These are phyloP conservation scores for Erythrobasidium yunnanense DNA, from an alignment of 768 basidiomycete genomes.

Conservation along the genomic window DNA sequence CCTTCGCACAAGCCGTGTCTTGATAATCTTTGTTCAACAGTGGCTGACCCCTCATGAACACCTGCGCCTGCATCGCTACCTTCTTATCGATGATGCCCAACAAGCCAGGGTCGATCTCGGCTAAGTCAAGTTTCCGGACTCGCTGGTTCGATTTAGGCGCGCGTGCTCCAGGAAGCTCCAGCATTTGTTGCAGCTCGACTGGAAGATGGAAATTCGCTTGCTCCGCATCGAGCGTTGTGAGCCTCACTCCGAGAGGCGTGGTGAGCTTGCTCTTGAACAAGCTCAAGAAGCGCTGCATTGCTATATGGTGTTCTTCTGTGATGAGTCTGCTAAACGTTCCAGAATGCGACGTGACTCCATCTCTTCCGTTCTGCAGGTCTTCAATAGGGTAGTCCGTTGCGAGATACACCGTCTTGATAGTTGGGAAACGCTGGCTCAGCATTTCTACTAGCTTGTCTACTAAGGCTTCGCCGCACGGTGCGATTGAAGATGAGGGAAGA, in stretches of 20 bases:
- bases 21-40: slow-evolving; percentile 46
- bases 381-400: slow-evolving; percentile 51
- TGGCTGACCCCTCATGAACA: slow-evolving; percentile 50
- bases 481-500: slow-evolving; percentile 44
- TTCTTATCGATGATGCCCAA: slow-evolving; percentile 53
- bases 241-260: slow-evolving; percentile 43
- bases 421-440: slow-evolving; percentile 24
- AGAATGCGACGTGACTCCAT: slow-evolving; percentile 39
- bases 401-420: slow-evolving; percentile 49
- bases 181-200: not conserved
- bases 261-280: slow-evolving; percentile 46
- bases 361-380: slow-evolving; percentile 29
- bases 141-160: slow-evolving; percentile 30
- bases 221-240: slow-evolving; percentile 47
- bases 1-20: slow-evolving; percentile 33
- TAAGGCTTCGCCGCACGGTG: slow-evolving; percentile 49
- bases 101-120: slow-evolving; percentile 47
- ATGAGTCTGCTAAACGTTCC: slow-evolving; percentile 48
- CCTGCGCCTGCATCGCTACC: slow-evolving; percentile 47
- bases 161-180: too few species aligned
- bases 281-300: slow-evolving; percentile 45
- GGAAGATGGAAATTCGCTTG: slow-evolving; percentile 34
- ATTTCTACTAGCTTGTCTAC: slow-evolving; percentile 44
- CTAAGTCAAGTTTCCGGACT: slow-evolving; percentile 28
- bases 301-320: slow-evolving; percentile 46